Base-by-base conservation (phyloP, 164 flowering plant genomes). In the Macadamia integrifolia region DNA sequence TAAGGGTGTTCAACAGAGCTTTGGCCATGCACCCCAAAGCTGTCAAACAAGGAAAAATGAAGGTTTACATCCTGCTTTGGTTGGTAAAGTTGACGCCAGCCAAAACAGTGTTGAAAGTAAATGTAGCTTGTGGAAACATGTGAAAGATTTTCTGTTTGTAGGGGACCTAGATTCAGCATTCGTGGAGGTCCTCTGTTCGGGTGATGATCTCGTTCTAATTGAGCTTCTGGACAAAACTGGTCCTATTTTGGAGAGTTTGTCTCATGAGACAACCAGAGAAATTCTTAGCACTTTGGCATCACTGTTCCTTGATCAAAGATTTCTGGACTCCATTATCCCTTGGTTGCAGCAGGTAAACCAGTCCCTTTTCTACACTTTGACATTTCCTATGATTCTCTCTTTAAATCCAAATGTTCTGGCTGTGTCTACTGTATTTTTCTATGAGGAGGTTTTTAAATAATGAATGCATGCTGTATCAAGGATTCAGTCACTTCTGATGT, bases 121-220 rank as follows among this genome's bases (percentile, higher is more conserved):
- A 30, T 75, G 77, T 67, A 75, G 67, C 69, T 66, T 78, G 42
- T 80, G 91, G 91, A 82, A 72, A 50, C 69, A 72, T 74, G 82
- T 88, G 53, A 84, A 80, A 68, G 76, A 82, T 62, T 79, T 82
- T 74, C 73, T 88, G 12, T 73, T 74, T 71, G 77, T 74, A n/a
- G 98, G 95, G 30, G 89, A 91, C 65, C 67, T 89, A 4, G 91
- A 93, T 56, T 82, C 96, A 62, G 96, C 97, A 66, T 93, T 88
- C 78, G 67, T 65, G 11, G 96, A 88, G 84, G 96, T 90, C 75
- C 76, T 93, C 1, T 75, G 79, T 68, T 85, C 87, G 28, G 85
- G 83, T 48, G 82, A 91, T 78, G 89, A 87, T 42, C 72, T 76
- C 40, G 65, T 84, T 60, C 69, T 93, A 64, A 66, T 87, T 66